Evolutionary conservation across 1,139 yeast genomes (phyloP).

Genomic region (Yamadazyma atlantica): DNA sequence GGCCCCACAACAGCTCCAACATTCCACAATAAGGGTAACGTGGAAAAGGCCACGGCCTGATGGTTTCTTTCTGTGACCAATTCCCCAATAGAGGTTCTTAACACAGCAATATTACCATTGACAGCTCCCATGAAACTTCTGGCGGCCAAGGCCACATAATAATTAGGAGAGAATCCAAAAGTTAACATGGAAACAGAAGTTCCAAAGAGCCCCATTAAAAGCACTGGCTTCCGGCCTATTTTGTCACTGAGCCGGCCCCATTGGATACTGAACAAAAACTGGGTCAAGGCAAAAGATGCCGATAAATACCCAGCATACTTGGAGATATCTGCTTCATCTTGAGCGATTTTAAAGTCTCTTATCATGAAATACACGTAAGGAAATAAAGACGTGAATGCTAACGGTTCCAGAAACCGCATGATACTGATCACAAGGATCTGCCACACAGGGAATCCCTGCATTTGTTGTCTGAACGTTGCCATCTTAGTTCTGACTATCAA

Average conservation of each 20-base stretch:
- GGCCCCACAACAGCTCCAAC: slow-evolving; percentile 53
- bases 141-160: slow-evolving; percentile 51
- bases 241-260: slow-evolving; percentile 60
- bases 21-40: slow-evolving; percentile 60
- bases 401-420: slow-evolving; percentile 59
- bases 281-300: slow-evolving; percentile 54
- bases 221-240: slow-evolving; percentile 57
- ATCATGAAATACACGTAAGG: slow-evolving; percentile 69
- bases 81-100: slow-evolving; percentile 62
- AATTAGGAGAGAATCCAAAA: slow-evolving; percentile 54
- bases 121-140: slow-evolving; percentile 54
- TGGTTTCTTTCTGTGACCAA: slow-evolving; percentile 54
- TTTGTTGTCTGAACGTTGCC: slow-evolving; percentile 19
- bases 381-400: slow-evolving; percentile 61
- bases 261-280: slow-evolving; percentile 53
- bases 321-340: slow-evolving; percentile 52
- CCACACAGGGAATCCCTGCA: slow-evolving; percentile 48
- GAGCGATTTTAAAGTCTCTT: slow-evolving; percentile 52
- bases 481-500: too few relatives aligned
- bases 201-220: slow-evolving; percentile 54
- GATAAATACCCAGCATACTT: slow-evolving; percentile 60
- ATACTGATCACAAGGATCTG: slow-evolving; percentile 48
- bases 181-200: slow-evolving; percentile 46
- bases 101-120: slow-evolving; percentile 62
- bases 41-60: slow-evolving; percentile 61